Evolutionary conservation across 2,329 filamentous ascomycete species (phyloP), one percentile per base, ranked within the genome.

Genomic region (Helotiales sp.): DNA sequence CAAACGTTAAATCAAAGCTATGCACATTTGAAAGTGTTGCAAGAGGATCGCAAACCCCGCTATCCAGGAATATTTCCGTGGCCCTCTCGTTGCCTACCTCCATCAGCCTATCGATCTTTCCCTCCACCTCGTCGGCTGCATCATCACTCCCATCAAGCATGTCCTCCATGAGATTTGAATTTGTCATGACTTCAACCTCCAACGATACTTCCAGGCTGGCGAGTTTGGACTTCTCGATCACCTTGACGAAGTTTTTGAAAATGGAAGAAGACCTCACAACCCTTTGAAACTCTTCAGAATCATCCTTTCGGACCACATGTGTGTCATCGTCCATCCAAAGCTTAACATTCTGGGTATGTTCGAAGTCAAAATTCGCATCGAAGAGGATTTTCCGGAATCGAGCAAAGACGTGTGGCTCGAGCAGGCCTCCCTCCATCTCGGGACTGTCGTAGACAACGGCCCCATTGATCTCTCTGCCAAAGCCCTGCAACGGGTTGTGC

Each of bases 361-460:
- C 45, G 6, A 57, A 54, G 17, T 66, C 67, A n/a, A 71, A 69
- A 37, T 57, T 30, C 10, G 65, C 59, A 30, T 66, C 65, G 24
- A 72, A 67, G 24, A 43, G 26, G 22, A 72, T 37, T 32, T 64
- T 71, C 54, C 66, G 55, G 37, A 72, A 72, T 47, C 61, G 61
- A 17, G 70, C 63, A 52, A 72, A 70, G 6, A 70, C 64, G n/a
- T 72, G 70, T 45, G 70, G 70, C 17, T 72, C 67, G 61, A 71
- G 52, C 15, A 45, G n/a, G 8, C 70, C 70, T 6, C 24, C 20
- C 34, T 59, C 11, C 6, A 54, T 47, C 17, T 28, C 20, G 1
- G 32, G n/a, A 11, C 32, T 52, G 32, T 65, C 34, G 22, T 72
- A 69, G n/a, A 49, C 11, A 30, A 68, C 59, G 6, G 49, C 63